Percentiles rank a stretch among this genome's conserved stretches.
Conservation (phyloP, 163 green algal genomes). For the Scenedesmus sp. region DNA sequence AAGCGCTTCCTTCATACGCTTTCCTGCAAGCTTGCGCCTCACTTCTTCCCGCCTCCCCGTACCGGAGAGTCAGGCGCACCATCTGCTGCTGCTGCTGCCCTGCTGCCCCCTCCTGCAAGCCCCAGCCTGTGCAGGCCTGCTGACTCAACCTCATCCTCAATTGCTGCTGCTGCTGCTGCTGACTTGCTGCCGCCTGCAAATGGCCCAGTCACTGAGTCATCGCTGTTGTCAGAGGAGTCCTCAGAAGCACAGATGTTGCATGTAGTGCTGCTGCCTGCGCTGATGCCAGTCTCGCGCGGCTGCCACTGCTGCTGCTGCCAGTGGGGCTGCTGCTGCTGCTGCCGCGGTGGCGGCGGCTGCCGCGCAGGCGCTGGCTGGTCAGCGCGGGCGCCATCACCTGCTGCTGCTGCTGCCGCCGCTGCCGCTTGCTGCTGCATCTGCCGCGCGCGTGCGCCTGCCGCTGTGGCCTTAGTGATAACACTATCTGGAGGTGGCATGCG, state of each 20-base stretch:
- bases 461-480: slow-evolving; percentile 19
- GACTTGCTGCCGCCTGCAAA: slow-evolving; percentile 12
- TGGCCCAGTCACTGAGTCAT: slow-evolving; percentile 10
- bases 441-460: slow-evolving; percentile 29
- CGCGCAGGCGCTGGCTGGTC: slow-evolving; percentile 13
- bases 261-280: slow-evolving; percentile 35
- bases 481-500: not conserved
- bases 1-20: not conserved
- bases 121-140: slow-evolving; percentile 6
- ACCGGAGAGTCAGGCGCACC: not conserved
- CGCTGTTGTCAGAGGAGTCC: not conserved
- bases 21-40: not conserved
- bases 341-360: not conserved
- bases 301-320: slow-evolving; percentile 15
- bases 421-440: slow-evolving; percentile 31
- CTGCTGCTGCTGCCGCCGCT: slow-evolving; percentile 24
- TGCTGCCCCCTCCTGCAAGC: not conserved
- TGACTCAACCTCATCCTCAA: not conserved
- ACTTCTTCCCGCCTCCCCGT: not conserved
- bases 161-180: not conserved
- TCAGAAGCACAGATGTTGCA: slow-evolving; percentile 47
- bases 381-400: not conserved
- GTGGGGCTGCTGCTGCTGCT: slow-evolving; percentile 1
- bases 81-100: slow-evolving; percentile 4
- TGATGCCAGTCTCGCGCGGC: slow-evolving; percentile 2